These are phyloP conservation scores for Medicago ruthenica DNA, from an alignment of 306 rosid genomes.

Conservation along the genomic window DNA sequence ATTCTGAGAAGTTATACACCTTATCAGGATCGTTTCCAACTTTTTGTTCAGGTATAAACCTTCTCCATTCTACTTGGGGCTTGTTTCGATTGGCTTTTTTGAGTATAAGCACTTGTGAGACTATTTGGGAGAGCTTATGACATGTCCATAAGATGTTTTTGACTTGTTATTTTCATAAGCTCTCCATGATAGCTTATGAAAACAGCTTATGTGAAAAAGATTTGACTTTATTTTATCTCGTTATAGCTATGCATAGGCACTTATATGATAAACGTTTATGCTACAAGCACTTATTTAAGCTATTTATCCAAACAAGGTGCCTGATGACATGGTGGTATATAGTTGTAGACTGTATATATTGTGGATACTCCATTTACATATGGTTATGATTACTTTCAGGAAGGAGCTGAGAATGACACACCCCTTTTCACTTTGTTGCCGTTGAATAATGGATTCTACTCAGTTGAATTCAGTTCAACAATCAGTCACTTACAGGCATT, in stretches of 20 bases:
- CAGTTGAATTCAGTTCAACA: constrained; percentile 63
- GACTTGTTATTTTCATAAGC: too few relatives aligned
- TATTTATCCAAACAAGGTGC: too few relatives aligned
- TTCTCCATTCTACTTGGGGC: background rate
- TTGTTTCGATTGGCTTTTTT: too few relatives aligned
- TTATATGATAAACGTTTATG: too few relatives aligned
- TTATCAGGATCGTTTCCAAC: constrained; percentile 55
- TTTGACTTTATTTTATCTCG: too few relatives aligned
- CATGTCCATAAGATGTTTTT: too few relatives aligned
- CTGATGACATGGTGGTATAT: background rate
- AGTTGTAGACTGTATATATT: background rate
- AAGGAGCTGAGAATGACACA: constrained; percentile 53
- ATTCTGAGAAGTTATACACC: constrained; percentile 39
- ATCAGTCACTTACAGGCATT: constrained; percentile 81
- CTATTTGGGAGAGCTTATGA: too few relatives aligned
- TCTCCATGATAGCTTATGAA: too few relatives aligned
- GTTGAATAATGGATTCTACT: constrained; percentile 71
- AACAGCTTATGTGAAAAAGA: too few relatives aligned
- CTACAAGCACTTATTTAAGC: too few relatives aligned
- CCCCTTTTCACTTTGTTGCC: constrained; percentile 70
- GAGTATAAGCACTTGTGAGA: too few relatives aligned
- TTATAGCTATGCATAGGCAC: too few relatives aligned
- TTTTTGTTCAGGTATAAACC: constrained; percentile 75
- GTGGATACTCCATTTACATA: constrained; percentile 36
- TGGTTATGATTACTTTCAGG: constrained; percentile 60